Evolutionary conservation across 1,284 basidiomycete genomes (phyloP), one percentile per base, ranked within the genome.

Genomic region (Mycena citricolor): DNA sequence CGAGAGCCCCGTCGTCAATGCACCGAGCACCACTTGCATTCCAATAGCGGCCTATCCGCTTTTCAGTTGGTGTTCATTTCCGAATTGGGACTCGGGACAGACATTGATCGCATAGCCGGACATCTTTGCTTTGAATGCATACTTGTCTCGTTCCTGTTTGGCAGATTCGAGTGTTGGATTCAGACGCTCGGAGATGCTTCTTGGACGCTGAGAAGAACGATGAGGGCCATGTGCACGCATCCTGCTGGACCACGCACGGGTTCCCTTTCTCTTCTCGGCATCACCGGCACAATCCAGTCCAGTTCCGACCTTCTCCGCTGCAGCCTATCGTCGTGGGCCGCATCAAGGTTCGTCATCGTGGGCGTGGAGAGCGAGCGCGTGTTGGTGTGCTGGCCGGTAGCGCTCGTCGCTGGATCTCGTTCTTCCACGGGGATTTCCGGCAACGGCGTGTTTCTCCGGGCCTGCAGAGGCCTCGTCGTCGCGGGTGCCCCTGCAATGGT

Each of bases 1-100:
- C 2, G 82, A 75, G 6, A 86, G 54, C 0, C 74, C 83, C 0
- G 84, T 86, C 8, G 81, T 86, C 22, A 26, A 22, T 34, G 26
- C 33, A 16, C 31, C 32, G 22, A 28, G 28, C 24, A 35, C 32
- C 10, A 21, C 32, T 34, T 42, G 40, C 12, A 34, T 21, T 14
- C 32, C 32, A 21, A 35, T 35, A 11, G 41, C 40, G 4, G 14
- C 22, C 40, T 42, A 28, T 11, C 4, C 11, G 17, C 4, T 7
- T 4, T 7, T 16, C 29, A 3, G 16, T 30, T n/a, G 29, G 6
- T 16, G 6, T 10, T n/a, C n/a, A 10, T 16, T 17, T 6, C 16
- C 16, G 8, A 11, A 33, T 14, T 17, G 16, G 17, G 14, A 38
- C 14, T 14, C 14, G n/a, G 22, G 13, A 44, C 31, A 8, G 11